phyloP scores from a whole-genome alignment of 306 rosid species.

The Sphenostylis stenocarpa region DNA sequence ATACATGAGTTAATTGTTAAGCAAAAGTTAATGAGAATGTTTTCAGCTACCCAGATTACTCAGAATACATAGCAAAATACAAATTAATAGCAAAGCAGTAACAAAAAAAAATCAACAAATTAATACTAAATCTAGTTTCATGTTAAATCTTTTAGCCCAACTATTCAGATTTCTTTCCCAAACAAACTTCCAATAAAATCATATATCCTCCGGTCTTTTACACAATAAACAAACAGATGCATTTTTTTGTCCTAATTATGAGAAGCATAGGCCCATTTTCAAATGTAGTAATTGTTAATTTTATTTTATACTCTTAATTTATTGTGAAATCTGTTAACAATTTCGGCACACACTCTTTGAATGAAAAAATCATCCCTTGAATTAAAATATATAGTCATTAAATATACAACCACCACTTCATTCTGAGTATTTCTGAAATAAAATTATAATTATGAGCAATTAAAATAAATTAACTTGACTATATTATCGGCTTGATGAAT shows the following conservation, averaged over 20 bases:
- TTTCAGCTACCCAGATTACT: neutral
- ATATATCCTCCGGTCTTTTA: too few relatives aligned
- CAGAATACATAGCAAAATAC: neutral
- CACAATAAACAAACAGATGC: neutral
- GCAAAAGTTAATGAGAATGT: neutral
- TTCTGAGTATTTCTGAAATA: neutral
- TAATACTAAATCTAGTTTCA: too few relatives aligned
- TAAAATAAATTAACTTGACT: neutral
- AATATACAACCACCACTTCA: neutral
- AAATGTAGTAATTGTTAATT: neutral
- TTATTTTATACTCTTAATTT: neutral
- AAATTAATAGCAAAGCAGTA: neutral
- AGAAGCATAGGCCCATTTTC: neutral
- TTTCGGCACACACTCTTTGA: neutral
- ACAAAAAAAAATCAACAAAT: neutral
- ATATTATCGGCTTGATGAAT: neutral
- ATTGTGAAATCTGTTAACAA: neutral
- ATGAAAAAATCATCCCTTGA: neutral
- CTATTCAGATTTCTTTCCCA: neutral
- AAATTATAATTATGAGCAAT: neutral
- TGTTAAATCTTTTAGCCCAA: neutral
- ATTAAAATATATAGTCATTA: neutral
- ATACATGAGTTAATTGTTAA: neutral
- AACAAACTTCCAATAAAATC: neutral
- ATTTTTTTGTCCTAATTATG: neutral